phyloP scores from a whole-genome alignment of 768 basidiomycete species.

The Gymnopilus junonius region DNA sequence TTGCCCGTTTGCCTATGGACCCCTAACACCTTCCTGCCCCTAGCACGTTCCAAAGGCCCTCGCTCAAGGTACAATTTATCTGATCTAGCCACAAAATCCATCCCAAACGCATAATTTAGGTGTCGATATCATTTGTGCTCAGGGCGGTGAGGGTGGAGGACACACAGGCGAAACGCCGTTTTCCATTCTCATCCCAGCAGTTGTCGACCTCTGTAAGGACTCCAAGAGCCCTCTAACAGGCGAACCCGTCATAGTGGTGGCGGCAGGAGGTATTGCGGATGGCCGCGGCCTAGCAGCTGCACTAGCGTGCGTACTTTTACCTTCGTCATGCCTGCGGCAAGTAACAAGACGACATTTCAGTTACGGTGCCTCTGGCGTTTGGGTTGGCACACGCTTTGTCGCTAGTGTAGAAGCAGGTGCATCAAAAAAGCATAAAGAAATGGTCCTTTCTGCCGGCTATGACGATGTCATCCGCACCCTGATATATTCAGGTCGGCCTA shows the following conservation, averaged over 20 bases:
- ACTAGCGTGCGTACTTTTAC: constrained; percentile 53
- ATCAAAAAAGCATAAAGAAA: constrained; percentile 72
- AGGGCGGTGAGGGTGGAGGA: constrained; percentile 87
- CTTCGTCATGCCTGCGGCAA: neutral
- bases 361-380: constrained; percentile 84
- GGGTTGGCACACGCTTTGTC: constrained; percentile 90
- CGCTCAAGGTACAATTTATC: constrained; percentile 55
- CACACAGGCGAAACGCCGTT: constrained; percentile 87
- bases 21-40: neutral
- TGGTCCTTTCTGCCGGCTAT: constrained; percentile 69
- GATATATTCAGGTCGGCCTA: constrained; percentile 78
- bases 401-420: constrained; percentile 83
- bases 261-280: constrained; percentile 85
- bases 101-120: constrained; percentile 39
- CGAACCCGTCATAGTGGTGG: constrained; percentile 75
- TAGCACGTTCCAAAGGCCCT: constrained; percentile 79
- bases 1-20: neutral
- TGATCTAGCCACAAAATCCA: neutral
- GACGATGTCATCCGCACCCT: constrained; percentile 76
- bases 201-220: constrained; percentile 77
- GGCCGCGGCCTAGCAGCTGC: constrained; percentile 81
- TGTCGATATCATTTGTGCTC: constrained; percentile 91
- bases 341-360: constrained; percentile 33
- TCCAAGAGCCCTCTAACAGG: constrained; percentile 79
- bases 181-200: constrained; percentile 80